Evolutionary conservation across 192 early-diverging fungal species (phyloP), one percentile per base, ranked within the genome.

Genomic region (Linnemannia elongata): DNA sequence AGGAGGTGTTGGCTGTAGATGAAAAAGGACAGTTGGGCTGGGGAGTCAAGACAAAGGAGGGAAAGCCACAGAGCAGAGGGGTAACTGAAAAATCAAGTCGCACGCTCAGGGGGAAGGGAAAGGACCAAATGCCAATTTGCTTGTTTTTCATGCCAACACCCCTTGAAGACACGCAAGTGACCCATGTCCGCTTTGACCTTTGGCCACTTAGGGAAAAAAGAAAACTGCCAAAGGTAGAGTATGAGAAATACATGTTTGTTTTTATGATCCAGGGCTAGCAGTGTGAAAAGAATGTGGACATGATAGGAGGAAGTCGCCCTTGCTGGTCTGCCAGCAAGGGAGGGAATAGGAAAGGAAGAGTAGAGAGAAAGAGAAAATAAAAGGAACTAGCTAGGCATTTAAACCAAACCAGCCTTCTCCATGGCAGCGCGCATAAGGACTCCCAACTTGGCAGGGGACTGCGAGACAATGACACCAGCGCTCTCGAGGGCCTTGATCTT

Each of bases 401-500:
- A 87, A 63, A 81, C 85, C 85, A 87, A 87, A 44, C 85, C 85
- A 71, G 85, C 90, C 60, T 89, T 80, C 83, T 91, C 89, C 94
- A 95, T 95, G 83, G 89, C 90, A 27, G 63, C 80, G 79, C 94
- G 91, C 94, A 99, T 97, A 79, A 91, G 90, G 52, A 95, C 93
- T 79, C 99, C 99, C 89, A 99, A 92, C 94, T 98, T 96, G 60
- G 99, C 99, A 41, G 99, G 99, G 79, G 95, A 97, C 86, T 95
- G 93, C 77, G 97, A 96, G 35, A 99, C 98, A 82, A 94, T 81
- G 66, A 99, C 98, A 81, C 97, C 97, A 71, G 97, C 99, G 80
- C 89, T 90, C 88, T 99, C 98, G 74, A 99, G 93, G n/a, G 99
- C 98, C 90, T 92, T 93, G 87, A 99, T 97, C 95, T 99, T 99